These are phyloP conservation scores for Lyophyllum shimeji DNA, from an alignment of 768 basidiomycete genomes.

Conservation along the genomic window DNA sequence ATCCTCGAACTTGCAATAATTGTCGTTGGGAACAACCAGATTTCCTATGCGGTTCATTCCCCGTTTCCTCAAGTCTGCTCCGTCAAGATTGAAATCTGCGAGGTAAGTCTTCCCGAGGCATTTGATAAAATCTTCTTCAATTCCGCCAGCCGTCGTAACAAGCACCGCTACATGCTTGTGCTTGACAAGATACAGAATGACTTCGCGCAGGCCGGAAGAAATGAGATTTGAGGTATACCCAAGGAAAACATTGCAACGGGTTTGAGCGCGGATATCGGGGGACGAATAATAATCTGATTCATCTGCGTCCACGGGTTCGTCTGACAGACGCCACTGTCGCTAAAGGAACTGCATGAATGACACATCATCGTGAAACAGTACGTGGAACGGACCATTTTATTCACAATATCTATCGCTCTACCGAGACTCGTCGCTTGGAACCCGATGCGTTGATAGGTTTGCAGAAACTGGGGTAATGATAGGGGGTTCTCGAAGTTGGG, in stretches of 20 bases:
- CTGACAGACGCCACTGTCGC: constrained; percentile 88
- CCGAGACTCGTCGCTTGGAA: constrained; percentile 97
- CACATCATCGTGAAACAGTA: neutral
- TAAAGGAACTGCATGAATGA: constrained; percentile 27
- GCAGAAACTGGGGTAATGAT: constrained; percentile 68
- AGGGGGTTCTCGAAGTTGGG: constrained; percentile 79
- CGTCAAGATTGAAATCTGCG: constrained; percentile 90
- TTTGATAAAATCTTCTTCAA: constrained; percentile 99
- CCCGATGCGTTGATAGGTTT: constrained; percentile 86
- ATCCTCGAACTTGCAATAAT: constrained; percentile 99
- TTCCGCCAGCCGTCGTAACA: constrained; percentile 97
- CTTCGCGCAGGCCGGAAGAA: constrained; percentile 93
- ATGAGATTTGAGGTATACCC: constrained; percentile 99
- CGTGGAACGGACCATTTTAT: constrained; percentile 74
- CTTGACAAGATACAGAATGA: constrained; percentile 90
- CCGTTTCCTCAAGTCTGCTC: constrained; percentile 78
- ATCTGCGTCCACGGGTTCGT: constrained; percentile 72
- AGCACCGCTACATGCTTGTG: constrained; percentile 86
- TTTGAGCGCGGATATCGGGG: constrained; percentile 62
- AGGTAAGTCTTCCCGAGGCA: constrained; percentile 97
- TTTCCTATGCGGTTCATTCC: constrained; percentile 99
- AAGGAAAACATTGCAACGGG: constrained; percentile 86
- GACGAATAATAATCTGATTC: constrained; percentile 67
- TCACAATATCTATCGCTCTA: constrained; percentile 84
- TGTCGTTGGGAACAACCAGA: constrained; percentile 94